Conservation (phyloP, 305 asterid genomes). For the Fraxinus nigra region DNA sequence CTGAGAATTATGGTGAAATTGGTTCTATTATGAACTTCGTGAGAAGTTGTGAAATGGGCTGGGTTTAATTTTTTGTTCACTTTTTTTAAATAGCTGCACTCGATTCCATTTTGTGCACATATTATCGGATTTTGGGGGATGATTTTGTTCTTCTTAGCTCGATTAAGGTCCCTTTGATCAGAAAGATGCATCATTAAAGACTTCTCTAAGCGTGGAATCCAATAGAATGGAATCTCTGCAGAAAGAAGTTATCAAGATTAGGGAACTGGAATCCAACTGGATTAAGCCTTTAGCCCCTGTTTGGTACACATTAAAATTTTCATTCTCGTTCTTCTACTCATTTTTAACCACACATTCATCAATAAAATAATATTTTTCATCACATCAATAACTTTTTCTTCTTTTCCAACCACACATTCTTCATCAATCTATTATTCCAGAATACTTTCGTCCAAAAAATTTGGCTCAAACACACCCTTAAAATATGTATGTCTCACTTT, state of each 20-base stretch:
- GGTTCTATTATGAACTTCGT: background rate
- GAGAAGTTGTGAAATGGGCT: background rate
- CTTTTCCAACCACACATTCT: too few relatives aligned
- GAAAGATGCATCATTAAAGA: background rate
- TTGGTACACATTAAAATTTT: too few relatives aligned
- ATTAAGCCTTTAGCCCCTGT: background rate
- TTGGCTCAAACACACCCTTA: too few relatives aligned
- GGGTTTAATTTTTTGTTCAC: background rate
- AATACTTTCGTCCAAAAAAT: too few relatives aligned
- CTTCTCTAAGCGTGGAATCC: background rate
- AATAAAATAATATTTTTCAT: too few relatives aligned
- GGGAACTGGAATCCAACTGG: background rate
- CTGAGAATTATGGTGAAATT: slow-evolving; percentile 5
- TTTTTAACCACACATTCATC: too few relatives aligned
- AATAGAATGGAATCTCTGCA: background rate
- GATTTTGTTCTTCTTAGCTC: background rate
- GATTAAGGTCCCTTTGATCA: background rate
- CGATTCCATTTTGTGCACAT: background rate
- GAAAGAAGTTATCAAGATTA: background rate
- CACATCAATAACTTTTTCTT: too few relatives aligned
- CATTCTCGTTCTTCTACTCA: too few relatives aligned
- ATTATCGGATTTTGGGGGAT: background rate
- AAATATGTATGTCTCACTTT: background rate
- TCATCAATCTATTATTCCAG: too few relatives aligned
- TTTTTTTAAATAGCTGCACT: background rate